These are phyloP conservation scores for Penicillium paxilli DNA, from an alignment of 495 filamentous ascomycete genomes.

Conservation along the genomic window DNA sequence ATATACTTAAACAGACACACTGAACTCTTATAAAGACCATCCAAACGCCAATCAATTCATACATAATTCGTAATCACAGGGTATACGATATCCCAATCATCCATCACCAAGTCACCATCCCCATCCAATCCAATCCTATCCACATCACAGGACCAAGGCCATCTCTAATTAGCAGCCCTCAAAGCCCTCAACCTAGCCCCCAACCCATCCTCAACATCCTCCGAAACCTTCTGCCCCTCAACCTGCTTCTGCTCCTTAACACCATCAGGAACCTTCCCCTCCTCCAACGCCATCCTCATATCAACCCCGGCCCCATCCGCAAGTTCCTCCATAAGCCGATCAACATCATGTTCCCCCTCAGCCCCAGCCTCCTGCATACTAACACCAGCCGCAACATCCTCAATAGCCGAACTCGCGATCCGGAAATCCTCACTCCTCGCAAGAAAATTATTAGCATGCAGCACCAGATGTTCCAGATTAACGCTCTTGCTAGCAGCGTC, in stretches of 20 bases:
- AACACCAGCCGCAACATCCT: slow-evolving; percentile 47
- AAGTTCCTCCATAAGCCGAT: slow-evolving; percentile 49
- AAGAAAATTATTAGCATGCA: slow-evolving; percentile 50
- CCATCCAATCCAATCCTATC: too few species aligned
- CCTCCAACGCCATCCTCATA: slow-evolving; percentile 42
- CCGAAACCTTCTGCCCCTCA: slow-evolving; percentile 7
- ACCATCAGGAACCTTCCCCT: slow-evolving; percentile 37
- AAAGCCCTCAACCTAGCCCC: slow-evolving; percentile 44
- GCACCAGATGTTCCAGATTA: slow-evolving; percentile 44
- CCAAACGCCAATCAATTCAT: too few species aligned
- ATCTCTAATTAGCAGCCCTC: slow-evolving; percentile 36
- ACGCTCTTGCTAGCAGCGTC: slow-evolving; percentile 47
- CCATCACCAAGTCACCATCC: not conserved
- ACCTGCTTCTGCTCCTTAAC: slow-evolving; percentile 37
- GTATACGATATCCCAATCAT: too few species aligned
- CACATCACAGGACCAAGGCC: not conserved
- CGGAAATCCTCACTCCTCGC: slow-evolving; percentile 49
- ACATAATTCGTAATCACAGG: too few species aligned
- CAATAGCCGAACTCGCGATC: slow-evolving; percentile 46
- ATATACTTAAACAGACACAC: too few species aligned
- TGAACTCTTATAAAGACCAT: too few species aligned
- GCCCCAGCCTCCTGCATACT: slow-evolving; percentile 50
- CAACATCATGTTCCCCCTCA: slow-evolving; percentile 47
- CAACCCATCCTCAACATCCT: slow-evolving; percentile 46
- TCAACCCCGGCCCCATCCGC: slow-evolving; percentile 50